These are phyloP conservation scores for Yarrowia hollandica DNA, from an alignment of 805 yeast species.

Conservation along the genomic window DNA sequence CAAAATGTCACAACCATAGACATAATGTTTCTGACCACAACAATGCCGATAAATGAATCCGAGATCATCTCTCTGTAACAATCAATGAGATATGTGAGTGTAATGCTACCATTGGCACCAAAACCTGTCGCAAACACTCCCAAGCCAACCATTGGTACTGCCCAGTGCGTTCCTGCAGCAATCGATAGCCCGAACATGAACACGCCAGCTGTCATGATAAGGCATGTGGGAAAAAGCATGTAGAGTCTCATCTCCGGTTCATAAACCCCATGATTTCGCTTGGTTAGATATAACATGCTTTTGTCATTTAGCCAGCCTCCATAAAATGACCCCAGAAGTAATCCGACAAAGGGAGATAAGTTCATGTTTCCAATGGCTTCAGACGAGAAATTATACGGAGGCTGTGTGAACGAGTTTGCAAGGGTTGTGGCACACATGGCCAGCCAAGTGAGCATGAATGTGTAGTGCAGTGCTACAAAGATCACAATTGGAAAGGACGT, in stretches of 20 bases:
- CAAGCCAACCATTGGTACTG: conserved; percentile 1
- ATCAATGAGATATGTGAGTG: background rate
- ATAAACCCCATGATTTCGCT: background rate
- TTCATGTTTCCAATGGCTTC: conserved; percentile 3
- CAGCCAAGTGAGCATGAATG: conserved; percentile 9
- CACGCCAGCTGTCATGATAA: background rate
- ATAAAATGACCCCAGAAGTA: background rate
- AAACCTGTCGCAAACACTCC: background rate
- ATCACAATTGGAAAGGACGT: background rate
- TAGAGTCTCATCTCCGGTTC: conserved; percentile 10
- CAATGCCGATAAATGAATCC: background rate
- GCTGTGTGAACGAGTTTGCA: conserved; percentile 6
- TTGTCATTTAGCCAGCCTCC: conserved; percentile 13
- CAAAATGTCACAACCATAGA: conserved; percentile 1
- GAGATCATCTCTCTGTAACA: conserved; percentile 7
- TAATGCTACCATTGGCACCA: conserved; percentile 5
- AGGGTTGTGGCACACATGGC: background rate
- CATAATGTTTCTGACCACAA: conserved; percentile 12
- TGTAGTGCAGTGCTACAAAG: background rate
- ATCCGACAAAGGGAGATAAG: background rate
- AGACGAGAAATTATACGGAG: background rate
- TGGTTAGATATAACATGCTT: background rate
- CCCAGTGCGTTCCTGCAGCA: background rate
- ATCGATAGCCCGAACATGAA: conserved; percentile 6
- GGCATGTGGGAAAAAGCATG: background rate